These are phyloP conservation scores for Pestalotiopsis sp. DNA, from an alignment of 2,329 filamentous ascomycete species.

Conservation along the genomic window DNA sequence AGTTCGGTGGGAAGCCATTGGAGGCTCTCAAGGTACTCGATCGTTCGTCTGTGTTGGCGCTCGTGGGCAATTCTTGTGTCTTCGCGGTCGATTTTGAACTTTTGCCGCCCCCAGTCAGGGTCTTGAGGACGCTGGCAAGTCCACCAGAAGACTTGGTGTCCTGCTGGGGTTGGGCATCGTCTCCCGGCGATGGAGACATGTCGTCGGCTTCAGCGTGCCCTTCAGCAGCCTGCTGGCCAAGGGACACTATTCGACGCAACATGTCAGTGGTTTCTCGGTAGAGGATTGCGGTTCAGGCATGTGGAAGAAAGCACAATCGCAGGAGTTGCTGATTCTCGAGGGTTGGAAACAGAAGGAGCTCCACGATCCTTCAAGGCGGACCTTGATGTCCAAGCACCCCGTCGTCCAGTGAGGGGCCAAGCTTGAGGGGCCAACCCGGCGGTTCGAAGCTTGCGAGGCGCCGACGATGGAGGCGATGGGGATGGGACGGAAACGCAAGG, in stretches of 20 bases:
- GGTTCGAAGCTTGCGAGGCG: not conserved
- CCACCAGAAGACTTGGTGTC: constrained; percentile 56
- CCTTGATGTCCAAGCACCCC: not conserved
- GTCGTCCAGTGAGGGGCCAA: not conserved
- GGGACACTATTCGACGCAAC: constrained; percentile 45
- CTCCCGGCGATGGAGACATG: constrained; percentile 64
- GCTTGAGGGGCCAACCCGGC: not conserved
- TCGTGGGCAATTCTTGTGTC: constrained; percentile 35
- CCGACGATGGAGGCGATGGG: not conserved
- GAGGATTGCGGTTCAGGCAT: constrained; percentile 2
- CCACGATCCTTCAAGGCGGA: constrained; percentile 4
- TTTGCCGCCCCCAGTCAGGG: constrained; percentile 56
- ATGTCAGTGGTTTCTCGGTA: constrained; percentile 36
- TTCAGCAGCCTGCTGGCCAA: constrained; percentile 44
- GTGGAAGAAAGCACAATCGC: not conserved
- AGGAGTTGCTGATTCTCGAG: not conserved
- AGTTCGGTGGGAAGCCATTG: constrained; percentile 51
- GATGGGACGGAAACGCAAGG: not conserved
- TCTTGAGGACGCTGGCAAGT: constrained; percentile 66
- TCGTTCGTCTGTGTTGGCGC: constrained; percentile 46
- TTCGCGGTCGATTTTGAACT: constrained; percentile 53
- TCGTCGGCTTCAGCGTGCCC: constrained; percentile 36
- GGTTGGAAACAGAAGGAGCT: not conserved
- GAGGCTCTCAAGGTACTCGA: constrained; percentile 42
- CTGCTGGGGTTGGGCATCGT: constrained; percentile 53